Percentiles rank a stretch among this genome's conserved stretches.
Evolutionary conservation across 2,329 filamentous ascomycete genomes (phyloP).

Genomic region (Colletotrichum tropicale): DNA sequence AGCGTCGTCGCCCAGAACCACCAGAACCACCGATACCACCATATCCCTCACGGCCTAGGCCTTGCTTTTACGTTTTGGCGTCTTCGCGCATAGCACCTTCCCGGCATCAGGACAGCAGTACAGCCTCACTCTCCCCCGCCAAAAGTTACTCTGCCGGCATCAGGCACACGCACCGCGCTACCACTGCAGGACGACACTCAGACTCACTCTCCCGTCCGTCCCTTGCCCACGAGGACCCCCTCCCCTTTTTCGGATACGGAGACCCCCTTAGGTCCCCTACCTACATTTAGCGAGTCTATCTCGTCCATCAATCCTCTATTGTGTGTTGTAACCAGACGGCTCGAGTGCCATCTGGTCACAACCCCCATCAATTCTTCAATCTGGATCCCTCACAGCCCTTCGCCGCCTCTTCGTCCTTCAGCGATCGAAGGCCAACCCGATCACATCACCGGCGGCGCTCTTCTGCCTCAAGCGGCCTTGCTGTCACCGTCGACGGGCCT

Average conservation of each 20-base stretch:
- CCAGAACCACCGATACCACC: neutral
- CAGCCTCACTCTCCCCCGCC: constrained; percentile 8
- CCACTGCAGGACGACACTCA: neutral
- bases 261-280: constrained; percentile 9
- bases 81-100: neutral
- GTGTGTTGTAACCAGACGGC: constrained; percentile 21
- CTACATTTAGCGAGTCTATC: constrained; percentile 11
- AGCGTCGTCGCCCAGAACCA: neutral
- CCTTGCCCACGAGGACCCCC: constrained; percentile 11
- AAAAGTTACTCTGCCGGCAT: neutral
- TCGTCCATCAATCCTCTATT: neutral
- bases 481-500: constrained; percentile 33
- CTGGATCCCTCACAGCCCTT: constrained; percentile 21
- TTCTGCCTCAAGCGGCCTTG: constrained; percentile 30
- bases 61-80: neutral
- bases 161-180: neutral
- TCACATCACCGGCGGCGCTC: constrained; percentile 36
- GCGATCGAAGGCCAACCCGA: constrained; percentile 27
- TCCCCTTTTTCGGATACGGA: constrained; percentile 11
- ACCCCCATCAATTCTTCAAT: constrained; percentile 19
- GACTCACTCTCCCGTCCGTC: neutral
- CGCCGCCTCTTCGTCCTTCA: constrained; percentile 26
- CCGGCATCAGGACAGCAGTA: neutral
- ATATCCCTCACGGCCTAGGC: neutral
- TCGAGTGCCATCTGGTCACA: constrained; percentile 23